Conservation (phyloP, 768 basidiomycete species). For the Leccinum subtestaceum region DNA sequence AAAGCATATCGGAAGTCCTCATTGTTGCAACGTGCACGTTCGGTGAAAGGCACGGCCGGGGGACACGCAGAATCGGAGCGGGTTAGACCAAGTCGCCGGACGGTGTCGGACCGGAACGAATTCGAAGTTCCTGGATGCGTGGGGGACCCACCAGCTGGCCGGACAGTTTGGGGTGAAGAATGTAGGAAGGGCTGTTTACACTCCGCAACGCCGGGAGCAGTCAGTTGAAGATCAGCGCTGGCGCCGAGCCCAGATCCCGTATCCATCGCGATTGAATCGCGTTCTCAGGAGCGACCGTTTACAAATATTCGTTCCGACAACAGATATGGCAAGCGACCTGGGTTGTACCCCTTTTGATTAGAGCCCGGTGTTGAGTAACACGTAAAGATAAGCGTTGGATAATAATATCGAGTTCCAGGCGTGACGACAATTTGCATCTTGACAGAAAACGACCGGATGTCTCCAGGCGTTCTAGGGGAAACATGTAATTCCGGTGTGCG, state of each 20-base stretch:
- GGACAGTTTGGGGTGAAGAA: too few species aligned
- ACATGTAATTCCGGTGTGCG: not conserved
- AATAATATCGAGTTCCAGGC: conserved; percentile 11
- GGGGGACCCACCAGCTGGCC: too few species aligned
- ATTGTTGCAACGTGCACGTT: conserved; percentile 12
- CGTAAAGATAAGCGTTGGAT: conserved; percentile 1
- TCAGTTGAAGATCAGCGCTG: not conserved
- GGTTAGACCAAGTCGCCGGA: not conserved
- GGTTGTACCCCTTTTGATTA: not conserved
- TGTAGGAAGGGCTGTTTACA: too few species aligned
- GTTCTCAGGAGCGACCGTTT: conserved; percentile 1
- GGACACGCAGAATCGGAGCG: not conserved
- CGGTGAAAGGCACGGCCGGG: not conserved
- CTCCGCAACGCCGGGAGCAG: not conserved
- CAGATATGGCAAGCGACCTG: conserved; percentile 11
- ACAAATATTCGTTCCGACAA: not conserved
- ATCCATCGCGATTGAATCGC: conserved; percentile 12
- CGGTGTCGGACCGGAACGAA: not conserved
- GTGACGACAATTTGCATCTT: not conserved
- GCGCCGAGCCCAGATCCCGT: conserved; percentile 8
- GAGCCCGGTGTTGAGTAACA: not conserved
- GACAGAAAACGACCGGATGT: not conserved
- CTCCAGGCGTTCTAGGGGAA: not conserved
- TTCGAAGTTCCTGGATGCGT: not conserved
- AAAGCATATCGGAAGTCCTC: conserved; percentile 16